Conservation (phyloP, 208 protist species). For the Leishmania tropica region DNA sequence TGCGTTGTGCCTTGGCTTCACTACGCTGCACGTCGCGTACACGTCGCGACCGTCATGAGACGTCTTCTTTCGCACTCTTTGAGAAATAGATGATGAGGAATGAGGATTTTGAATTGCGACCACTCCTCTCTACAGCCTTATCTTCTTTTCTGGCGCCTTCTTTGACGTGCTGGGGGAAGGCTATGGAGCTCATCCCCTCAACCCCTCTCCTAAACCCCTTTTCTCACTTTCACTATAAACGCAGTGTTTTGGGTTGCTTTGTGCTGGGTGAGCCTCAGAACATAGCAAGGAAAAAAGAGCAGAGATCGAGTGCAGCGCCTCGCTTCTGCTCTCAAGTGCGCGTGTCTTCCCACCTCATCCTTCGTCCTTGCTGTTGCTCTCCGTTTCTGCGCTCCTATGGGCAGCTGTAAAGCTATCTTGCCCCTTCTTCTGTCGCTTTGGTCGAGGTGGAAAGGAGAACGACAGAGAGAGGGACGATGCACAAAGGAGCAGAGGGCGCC, state of each 20-base stretch:
- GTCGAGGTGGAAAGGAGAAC: neutral
- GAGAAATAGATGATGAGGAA: neutral
- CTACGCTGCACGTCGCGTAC: neutral
- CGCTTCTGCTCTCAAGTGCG: neutral
- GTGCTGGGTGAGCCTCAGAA: neutral
- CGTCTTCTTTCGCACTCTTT: conserved; percentile 1
- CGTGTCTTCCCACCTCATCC: neutral
- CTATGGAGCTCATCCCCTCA: neutral
- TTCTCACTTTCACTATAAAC: neutral
- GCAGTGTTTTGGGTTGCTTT: neutral
- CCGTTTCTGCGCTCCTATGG: neutral
- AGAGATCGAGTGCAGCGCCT: neutral
- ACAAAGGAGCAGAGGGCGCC: neutral
- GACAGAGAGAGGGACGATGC: neutral
- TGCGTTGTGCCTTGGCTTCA: neutral
- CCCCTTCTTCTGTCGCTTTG: neutral
- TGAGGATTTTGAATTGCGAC: neutral
- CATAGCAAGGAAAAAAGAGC: neutral
- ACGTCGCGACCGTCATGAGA: neutral
- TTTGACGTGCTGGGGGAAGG: neutral
- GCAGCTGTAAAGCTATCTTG: neutral
- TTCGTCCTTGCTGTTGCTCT: neutral
- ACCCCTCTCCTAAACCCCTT: neutral
- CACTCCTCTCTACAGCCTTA: neutral
- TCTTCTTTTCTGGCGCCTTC: neutral